phyloP scores from a whole-genome alignment of 1,139 yeast genomes.

The Candida tropicalis region DNA sequence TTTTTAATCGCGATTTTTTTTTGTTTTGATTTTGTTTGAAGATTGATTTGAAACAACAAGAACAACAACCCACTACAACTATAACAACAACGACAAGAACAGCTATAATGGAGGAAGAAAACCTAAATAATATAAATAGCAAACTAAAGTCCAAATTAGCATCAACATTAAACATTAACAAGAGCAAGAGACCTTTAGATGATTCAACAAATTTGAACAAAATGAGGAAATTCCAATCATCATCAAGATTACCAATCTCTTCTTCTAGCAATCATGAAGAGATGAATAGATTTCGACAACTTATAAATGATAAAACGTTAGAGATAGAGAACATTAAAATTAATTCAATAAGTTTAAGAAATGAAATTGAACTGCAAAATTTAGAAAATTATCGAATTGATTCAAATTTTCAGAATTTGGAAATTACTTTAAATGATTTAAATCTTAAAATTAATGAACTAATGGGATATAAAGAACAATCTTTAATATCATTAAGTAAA shows the following conservation, averaged over 20 bases:
- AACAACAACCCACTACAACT: neutral
- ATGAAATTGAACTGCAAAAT: constrained; percentile 39
- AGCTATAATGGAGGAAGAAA: neutral
- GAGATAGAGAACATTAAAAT: constrained; percentile 21
- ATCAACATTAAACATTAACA: too few relatives aligned
- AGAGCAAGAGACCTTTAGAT: neutral
- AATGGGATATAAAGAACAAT: constrained; percentile 27
- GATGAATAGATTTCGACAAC: constrained; percentile 10
- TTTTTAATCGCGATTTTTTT: neutral
- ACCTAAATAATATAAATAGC: neutral
- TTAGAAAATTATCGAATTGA: constrained; percentile 43
- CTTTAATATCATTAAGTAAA: constrained; percentile 31
- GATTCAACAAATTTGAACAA: constrained; percentile 1
- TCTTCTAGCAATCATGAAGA: neutral
- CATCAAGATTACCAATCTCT: neutral
- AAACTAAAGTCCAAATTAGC: neutral
- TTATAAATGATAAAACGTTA: constrained; percentile 14
- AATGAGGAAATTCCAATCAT: constrained; percentile 12
- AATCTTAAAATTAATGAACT: constrained; percentile 35
- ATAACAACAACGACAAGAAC: neutral
- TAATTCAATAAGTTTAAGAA: constrained; percentile 33
- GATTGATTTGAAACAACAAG: neutral
- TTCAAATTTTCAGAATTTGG: constrained; percentile 29
- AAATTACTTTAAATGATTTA: constrained; percentile 21
- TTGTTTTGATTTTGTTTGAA: constrained; percentile 5